Evolutionary conservation across 2,329 filamentous ascomycete genomes (phyloP), one percentile per base, ranked within the genome.

Genomic region (Penicillium freii): DNA sequence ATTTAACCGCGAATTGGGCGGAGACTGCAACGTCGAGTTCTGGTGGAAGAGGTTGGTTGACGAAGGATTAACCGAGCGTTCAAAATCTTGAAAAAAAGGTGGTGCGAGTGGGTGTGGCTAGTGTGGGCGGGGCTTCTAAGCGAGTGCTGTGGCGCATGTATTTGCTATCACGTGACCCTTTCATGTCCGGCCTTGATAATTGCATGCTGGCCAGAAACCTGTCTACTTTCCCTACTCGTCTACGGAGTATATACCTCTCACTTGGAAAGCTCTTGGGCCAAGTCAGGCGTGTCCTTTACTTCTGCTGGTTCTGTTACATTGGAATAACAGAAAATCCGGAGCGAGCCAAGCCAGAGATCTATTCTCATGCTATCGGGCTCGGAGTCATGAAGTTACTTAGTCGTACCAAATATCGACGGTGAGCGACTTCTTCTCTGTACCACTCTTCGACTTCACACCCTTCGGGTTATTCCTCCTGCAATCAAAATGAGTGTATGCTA

Each of bases 21-120:
- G 93, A 96, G 93, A 97, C 93, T 97, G 93, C 95, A 85, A 88
- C 92, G 91, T 94, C 91, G 85, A 91, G 91, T 96, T 88, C 90
- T 85, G 63, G 64, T 66, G 62, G 58, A 55, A 54, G 66, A 61
- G 59, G 59, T 66, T 73, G 71, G 65, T 68, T 67, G 66, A 71
- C 64, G 67, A 73, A 69, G 63, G 62, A 51, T 60, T 64, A 61
- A 65, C 59, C 56, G 57, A 63, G 53, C 49, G 59, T 40, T 50
- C 56, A 66, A 72, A 72, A 67, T 69, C 62, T 64, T 53, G 58
- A 66, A 74, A 74, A 66, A 75, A 75, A 72, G 74, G 73, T 68
- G 73, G 58, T 70, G 67, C 65, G 70, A 66, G 68, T 67, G 66
- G 53, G 10, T 71, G 72, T 75, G 73, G 72, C 72, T 70, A 55